Conservation (phyloP, 2,329 filamentous ascomycete species). For the Bisporella sp. region DNA sequence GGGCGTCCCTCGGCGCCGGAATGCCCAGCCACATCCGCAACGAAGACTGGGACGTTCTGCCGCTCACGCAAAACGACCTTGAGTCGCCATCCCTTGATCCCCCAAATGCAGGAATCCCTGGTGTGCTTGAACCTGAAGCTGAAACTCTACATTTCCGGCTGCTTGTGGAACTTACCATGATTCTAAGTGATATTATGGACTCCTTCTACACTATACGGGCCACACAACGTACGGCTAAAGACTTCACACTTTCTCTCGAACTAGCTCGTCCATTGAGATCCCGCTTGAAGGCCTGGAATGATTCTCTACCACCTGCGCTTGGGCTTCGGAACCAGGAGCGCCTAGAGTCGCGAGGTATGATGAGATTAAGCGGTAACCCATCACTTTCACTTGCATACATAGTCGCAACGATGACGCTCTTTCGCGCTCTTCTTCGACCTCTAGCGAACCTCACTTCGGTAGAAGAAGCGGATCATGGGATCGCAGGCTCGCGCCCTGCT, state of each 20-base stretch:
- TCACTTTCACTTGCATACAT: conserved; percentile 28
- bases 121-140: conserved; percentile 17
- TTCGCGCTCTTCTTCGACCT: conserved; percentile 27
- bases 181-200: conserved; percentile 27
- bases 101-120: conserved; percentile 11
- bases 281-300: conserved; percentile 26
- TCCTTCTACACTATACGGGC: conserved; percentile 26
- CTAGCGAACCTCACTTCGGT: conserved; percentile 20
- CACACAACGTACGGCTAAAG: conserved; percentile 21
- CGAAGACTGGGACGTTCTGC: conserved; percentile 26
- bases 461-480: conserved; percentile 20
- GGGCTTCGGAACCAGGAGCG: conserved; percentile 14
- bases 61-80: conserved; percentile 19
- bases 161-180: conserved; percentile 24
- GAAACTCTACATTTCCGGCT: conserved; percentile 23
- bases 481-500: conserved; percentile 15
- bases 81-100: conserved; percentile 15
- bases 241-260: conserved; percentile 25
- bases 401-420: conserved; percentile 29
- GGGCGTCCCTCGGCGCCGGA: conserved; percentile 27
- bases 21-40: conserved; percentile 27
- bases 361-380: conserved; percentile 23
- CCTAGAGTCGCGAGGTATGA: conserved; percentile 17
- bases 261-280: conserved; percentile 22
- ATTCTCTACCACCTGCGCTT: conserved; percentile 22